Percentiles rank a stretch among this genome's conserved stretches.
phyloP scores from a whole-genome alignment of 768 basidiomycete species.

The Gymnopilus dilepis region DNA sequence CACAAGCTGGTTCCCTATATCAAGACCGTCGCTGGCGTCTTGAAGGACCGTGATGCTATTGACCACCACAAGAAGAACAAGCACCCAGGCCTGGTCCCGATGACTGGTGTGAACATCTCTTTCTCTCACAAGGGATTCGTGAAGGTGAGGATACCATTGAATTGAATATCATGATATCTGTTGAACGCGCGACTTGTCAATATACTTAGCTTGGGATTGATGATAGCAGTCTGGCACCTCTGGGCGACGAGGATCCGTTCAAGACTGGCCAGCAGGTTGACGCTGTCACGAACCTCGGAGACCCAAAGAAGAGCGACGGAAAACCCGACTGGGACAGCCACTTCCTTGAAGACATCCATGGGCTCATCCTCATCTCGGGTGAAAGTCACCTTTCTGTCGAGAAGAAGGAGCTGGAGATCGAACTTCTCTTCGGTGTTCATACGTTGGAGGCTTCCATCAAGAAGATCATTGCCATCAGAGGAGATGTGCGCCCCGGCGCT shows the following conservation, averaged over 20 bases:
- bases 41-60: slow-evolving; percentile 46
- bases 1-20: slow-evolving; percentile 47
- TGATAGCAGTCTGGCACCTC: slow-evolving; percentile 43
- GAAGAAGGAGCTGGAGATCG: slow-evolving; percentile 38
- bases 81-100: slow-evolving; percentile 37
- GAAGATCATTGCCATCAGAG: slow-evolving; percentile 41
- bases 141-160: slow-evolving; percentile 31
- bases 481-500: slow-evolving; percentile 50
- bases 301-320: slow-evolving; percentile 32
- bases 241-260: slow-evolving; percentile 35
- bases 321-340: slow-evolving; percentile 52
- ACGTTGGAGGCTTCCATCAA: slow-evolving; percentile 38
- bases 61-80: slow-evolving; percentile 43
- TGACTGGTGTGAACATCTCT: slow-evolving; percentile 55
- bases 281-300: slow-evolving; percentile 41
- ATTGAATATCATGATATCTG: not conserved
- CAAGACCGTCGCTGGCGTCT: slow-evolving; percentile 49
- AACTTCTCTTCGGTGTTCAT: slow-evolving; percentile 40
- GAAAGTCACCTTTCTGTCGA: slow-evolving; percentile 44
- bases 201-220: slow-evolving; percentile 42
- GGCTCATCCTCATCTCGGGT: slow-evolving; percentile 54
- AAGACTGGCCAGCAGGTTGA: slow-evolving; percentile 45
- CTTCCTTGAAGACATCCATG: slow-evolving; percentile 53
- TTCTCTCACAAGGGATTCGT: slow-evolving; percentile 56
- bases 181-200: not conserved